A percentile compares a stretch with the other conserved stretches of the same genome.
phyloP scores from a whole-genome alignment of 2,329 filamentous ascomycete species.

The Aspergillus thermomutatus region DNA sequence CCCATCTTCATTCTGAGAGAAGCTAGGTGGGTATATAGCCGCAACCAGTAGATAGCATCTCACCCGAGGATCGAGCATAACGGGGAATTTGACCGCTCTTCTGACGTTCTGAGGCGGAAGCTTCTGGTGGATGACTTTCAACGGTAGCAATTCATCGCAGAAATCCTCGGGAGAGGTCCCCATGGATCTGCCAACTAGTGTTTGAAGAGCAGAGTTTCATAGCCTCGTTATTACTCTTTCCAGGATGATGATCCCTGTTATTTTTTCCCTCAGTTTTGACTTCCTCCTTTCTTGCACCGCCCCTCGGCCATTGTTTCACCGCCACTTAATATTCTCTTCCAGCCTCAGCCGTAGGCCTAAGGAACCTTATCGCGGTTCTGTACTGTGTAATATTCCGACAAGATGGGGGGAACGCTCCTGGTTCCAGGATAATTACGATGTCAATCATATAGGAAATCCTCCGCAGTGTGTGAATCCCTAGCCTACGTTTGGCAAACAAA shows the following conservation, averaged over 20 bases:
- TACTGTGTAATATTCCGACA: no score
- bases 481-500: no score
- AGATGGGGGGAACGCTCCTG: not conserved
- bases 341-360: conserved; percentile 21
- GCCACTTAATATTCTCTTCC: conserved; percentile 21
- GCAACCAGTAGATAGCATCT: not conserved
- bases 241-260: conserved; percentile 16
- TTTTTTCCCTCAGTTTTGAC: conserved; percentile 5
- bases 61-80: no score
- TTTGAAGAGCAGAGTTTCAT: conserved; percentile 18
- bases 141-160: not conserved
- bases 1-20: not conserved
- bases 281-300: conserved; percentile 25
- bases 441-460: no score
- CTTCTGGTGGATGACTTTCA: not conserved
- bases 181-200: conserved; percentile 16
- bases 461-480: no score
- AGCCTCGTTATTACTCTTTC: conserved; percentile 18
- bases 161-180: not conserved
- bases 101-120: no score
- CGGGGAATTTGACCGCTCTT: not conserved
- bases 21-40: not conserved
- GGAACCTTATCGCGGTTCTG: not conserved
- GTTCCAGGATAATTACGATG: not conserved
- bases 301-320: conserved; percentile 23